Conservation (phyloP, 2,329 filamentous ascomycete genomes). For the Fusarium secorum region DNA sequence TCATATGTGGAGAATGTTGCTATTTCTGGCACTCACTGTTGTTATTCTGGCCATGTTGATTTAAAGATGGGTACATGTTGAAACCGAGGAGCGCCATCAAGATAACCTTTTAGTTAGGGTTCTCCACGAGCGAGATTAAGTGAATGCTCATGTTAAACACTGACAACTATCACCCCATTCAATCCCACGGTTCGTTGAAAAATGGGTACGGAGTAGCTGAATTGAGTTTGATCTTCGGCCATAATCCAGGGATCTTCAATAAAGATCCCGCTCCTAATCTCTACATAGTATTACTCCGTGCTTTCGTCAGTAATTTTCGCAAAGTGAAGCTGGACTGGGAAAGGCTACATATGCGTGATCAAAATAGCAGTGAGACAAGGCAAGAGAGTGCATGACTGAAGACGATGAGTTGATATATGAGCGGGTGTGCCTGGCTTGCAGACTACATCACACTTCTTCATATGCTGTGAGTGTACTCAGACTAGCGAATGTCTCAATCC, state of each 20-base stretch:
- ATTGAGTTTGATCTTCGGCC: background rate
- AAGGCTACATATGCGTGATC: background rate
- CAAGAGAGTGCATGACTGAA: background rate
- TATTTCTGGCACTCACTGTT: conserved; percentile 15
- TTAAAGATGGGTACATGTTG: background rate
- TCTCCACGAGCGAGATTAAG: conserved; percentile 25
- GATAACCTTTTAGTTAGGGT: conserved; percentile 17
- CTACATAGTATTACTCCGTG: background rate
- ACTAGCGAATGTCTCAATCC: background rate
- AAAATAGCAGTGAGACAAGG: background rate
- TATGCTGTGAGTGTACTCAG: background rate
- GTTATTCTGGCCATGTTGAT: background rate
- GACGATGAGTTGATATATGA: background rate
- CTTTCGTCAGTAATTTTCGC: background rate
- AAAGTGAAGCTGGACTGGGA: background rate
- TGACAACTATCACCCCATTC: background rate
- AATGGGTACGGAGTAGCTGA: conserved; percentile 1
- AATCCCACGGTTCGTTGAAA: background rate
- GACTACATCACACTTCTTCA: background rate
- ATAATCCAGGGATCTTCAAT: background rate
- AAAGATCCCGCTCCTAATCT: background rate
- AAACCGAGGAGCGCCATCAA: background rate
- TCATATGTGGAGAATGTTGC: conserved; percentile 15
- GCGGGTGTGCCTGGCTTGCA: background rate
- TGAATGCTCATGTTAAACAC: background rate